Evolutionary conservation across 371 early-diverging fungal species (phyloP), one percentile per base, ranked within the genome.

Genomic region (Mucor indicus): DNA sequence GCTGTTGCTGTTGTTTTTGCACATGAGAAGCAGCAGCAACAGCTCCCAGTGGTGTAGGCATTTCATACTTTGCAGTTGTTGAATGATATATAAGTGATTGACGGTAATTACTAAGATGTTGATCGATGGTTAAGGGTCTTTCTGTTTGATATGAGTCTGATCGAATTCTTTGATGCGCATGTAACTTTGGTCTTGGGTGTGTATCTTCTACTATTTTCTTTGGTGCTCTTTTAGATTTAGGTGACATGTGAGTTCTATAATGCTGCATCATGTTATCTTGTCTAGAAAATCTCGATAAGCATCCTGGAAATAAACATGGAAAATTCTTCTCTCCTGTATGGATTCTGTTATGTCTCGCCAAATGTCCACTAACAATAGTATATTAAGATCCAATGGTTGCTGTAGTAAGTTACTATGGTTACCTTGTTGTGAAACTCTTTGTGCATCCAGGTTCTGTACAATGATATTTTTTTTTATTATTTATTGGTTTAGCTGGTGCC

Each of bases 261-360:
- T 92, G 92, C 53, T 92, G 91, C 85, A 88, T 85, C 90, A 90
- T 91, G 50, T 90, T 89, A 58, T 90, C 92, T 46, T 88, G 87
- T 43, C 95, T 79, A 33, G 90, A 87, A 62, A 95, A 93, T 32
- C 80, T 72, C 49, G 88, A 88, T 33, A 76, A 67, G 59, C 95
- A 95, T 1, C 80, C 83, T 1, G 82, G 79, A 59, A 81, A 75
- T 5, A 86, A 63, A 58, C 95, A 95, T 27, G 80, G 71, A 62
- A 86, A 93, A 39, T 92, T 93, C 67, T 87, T 91, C 64, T 93
- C 93, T 27, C 92, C 92, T 0, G 94, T 93, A 60, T 92, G 95
- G 41, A 92, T 91, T 25, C 91, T 77, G 60, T 88, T 82, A 64
- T 94, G 93, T 30, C 95, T 78, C 41, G 90, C 87, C 46, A 95